A percentile compares a stretch with the other conserved stretches of the same genome.
These are phyloP conservation scores for Obelidium mucronatum DNA, from an alignment of 192 early-diverging fungal genomes.

Conservation along the genomic window DNA sequence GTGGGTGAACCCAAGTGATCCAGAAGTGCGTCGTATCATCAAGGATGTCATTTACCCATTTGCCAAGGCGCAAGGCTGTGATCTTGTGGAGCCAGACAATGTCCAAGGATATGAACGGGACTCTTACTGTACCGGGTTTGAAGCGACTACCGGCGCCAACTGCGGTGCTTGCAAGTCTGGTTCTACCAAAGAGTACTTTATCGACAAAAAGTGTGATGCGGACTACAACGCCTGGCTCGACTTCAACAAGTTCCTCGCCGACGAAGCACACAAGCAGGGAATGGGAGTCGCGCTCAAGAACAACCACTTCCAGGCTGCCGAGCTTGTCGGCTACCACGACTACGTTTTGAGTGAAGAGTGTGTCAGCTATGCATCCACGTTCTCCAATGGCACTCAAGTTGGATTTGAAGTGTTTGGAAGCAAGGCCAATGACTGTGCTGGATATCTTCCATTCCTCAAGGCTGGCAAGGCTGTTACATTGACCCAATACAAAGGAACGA, in stretches of 20 bases:
- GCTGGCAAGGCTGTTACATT: background rate
- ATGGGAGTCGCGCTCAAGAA: conserved; percentile 7
- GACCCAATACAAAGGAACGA: too few species aligned
- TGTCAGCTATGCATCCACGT: too few species aligned
- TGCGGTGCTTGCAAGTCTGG: background rate
- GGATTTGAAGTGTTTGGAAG: background rate
- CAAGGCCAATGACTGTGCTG: background rate
- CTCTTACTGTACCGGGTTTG: background rate
- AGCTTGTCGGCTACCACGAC: conserved; percentile 6
- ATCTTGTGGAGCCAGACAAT: background rate
- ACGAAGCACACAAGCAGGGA: background rate
- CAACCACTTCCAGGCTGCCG: background rate
- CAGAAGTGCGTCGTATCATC: background rate
- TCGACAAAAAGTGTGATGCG: background rate
- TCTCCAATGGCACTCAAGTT: too few species aligned
- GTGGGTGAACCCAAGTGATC: background rate
- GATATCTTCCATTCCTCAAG: background rate
- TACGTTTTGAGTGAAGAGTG: background rate
- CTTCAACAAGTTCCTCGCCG: background rate
- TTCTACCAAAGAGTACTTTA: background rate
- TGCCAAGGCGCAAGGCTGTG: background rate
- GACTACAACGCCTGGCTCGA: background rate
- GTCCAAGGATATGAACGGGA: background rate
- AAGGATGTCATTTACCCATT: background rate
- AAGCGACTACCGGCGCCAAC: background rate